These are phyloP conservation scores for Fraxinus nigra DNA, from an alignment of 305 asterid genomes.

Conservation along the genomic window DNA sequence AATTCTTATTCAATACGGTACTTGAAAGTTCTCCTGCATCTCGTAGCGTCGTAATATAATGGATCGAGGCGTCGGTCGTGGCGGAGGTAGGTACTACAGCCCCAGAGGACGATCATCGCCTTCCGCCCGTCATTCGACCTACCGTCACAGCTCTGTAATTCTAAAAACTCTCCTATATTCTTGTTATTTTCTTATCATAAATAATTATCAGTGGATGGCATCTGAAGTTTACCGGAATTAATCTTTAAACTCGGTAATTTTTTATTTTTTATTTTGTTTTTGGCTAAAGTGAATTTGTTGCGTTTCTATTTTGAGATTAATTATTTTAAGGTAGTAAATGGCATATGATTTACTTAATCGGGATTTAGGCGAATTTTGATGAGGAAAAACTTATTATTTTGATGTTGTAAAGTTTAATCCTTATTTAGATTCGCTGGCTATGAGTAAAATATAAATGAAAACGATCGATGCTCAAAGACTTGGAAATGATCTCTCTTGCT, in stretches of 20 bases:
- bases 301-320: neutral
- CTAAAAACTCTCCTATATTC: neutral
- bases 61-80: neutral
- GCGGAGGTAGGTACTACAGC: neutral
- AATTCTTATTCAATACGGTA: neutral
- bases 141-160: neutral
- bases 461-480: neutral
- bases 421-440: neutral
- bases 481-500: neutral
- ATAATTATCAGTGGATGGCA: neutral
- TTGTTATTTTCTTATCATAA: neutral
- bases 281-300: neutral
- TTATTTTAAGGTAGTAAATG: neutral
- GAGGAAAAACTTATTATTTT: neutral
- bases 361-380: neutral
- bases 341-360: neutral
- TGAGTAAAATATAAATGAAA: neutral
- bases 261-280: neutral
- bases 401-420: neutral
- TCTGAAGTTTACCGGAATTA: neutral
- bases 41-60: neutral
- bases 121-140: neutral
- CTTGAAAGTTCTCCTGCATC: neutral
- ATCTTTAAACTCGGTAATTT: neutral
- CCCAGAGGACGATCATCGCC: constrained; percentile 25